Base-by-base conservation (phyloP, 2,329 filamentous ascomycete genomes). In the Pestalotiopsis sp. region DNA sequence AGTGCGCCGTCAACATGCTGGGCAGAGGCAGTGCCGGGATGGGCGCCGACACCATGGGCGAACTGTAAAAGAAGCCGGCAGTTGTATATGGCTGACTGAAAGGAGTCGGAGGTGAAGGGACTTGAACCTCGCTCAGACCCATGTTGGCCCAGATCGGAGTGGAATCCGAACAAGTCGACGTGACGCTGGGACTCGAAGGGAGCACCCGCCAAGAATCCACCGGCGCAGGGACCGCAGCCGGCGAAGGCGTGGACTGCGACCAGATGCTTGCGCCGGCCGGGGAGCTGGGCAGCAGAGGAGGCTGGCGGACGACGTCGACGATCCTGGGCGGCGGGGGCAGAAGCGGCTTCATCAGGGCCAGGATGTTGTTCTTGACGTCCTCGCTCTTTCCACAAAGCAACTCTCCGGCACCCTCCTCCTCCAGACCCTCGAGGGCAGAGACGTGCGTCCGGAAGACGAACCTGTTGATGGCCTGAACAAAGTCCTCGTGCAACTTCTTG, bases 401-500 rank as follows among this genome's bases (percentile, higher is more conserved):
- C 84, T 99, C 96, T 71, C 96, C 96, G 62, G 93, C 93, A 71
- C 96, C 96, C 77, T 98, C 95, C 83, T 98, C 96, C 85, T 99
- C 96, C 73, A 98, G 87, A 68, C 96, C 96, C 83, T 99, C 96
- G 66, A 99, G 88, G 60, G 95, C 96, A 70, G 92, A 91, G 72
- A 93, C 94, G 76, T 93, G 90, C 17, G 95, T 95, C 77, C 94
- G 92, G 84, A 93, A 99, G 77, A 99, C 95, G 78, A 97, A 99
- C 82, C 92, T 95, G 89, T 99, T 99, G 84, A 95, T 91, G 73
- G 95, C 93, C 84, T 98, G 95, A 73, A 98, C 88, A 78, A 98
- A 98, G 77, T 97, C 94, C 70, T 98, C 94, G 80, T 98, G 96
- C 76, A 98, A 87, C 86, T 97, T 98, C 90, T 97, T 98, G 84